Conservation (phyloP, 495 filamentous ascomycete genomes). For the Penicillium chermesinum region DNA sequence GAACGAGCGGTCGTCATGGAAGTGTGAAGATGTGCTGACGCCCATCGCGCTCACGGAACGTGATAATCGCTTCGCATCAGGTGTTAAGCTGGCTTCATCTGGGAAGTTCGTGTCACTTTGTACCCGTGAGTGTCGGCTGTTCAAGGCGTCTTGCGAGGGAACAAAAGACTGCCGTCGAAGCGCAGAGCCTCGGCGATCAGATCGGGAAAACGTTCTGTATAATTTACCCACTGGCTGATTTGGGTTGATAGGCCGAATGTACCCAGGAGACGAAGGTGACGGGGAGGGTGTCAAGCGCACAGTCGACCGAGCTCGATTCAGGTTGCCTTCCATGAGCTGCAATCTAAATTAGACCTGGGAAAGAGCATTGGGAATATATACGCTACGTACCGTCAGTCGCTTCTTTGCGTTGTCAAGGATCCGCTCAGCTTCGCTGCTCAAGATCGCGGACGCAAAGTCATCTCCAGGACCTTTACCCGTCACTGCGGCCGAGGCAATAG, state of each 20-base stretch:
- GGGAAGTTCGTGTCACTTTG: conserved; percentile 55
- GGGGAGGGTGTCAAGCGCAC: conserved; percentile 56
- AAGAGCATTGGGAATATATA: neutral
- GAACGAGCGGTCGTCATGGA: conserved; percentile 39
- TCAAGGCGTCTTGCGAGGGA: conserved; percentile 31
- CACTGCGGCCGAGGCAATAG: conserved; percentile 21
- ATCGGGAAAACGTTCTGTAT: conserved; percentile 40
- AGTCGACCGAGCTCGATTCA: conserved; percentile 72
- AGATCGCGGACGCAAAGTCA: conserved; percentile 60
- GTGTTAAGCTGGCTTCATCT: conserved; percentile 27
- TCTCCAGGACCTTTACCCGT: conserved; percentile 38
- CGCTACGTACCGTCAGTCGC: conserved; percentile 67
- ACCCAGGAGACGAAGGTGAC: conserved; percentile 35
- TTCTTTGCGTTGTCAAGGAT: conserved; percentile 90
- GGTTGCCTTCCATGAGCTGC: conserved; percentile 88
- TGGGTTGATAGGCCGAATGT: conserved; percentile 13
- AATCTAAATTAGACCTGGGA: conserved; percentile 4
- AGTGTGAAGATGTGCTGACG: conserved; percentile 31
- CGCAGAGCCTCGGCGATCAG: conserved; percentile 32
- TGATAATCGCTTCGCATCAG: conserved; percentile 25
- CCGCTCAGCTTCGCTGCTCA: conserved; percentile 78
- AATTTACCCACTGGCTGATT: conserved; percentile 24
- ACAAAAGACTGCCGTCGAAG: conserved; percentile 37
- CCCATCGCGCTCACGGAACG: conserved; percentile 44
- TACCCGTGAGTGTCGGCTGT: conserved; percentile 50